Base-by-base conservation (phyloP, 352 stramenopile species). In the Phytophthora cryptogea region DNA sequence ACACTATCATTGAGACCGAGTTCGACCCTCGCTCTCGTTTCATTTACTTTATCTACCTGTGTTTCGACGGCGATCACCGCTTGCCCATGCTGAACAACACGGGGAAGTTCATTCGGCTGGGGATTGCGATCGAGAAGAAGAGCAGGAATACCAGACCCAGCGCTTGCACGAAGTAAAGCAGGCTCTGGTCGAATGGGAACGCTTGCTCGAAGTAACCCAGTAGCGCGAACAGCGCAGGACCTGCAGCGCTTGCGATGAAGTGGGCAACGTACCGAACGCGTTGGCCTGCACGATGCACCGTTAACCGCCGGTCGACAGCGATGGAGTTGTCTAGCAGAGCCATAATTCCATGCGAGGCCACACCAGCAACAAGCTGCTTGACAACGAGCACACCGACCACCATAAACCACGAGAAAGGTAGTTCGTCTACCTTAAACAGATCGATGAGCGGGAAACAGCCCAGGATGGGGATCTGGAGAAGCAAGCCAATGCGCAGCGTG, bases 61-160 rank as follows among this genome's bases (percentile, higher is more conserved):
- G 40, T 53, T 36, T 46, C 42, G 27, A 20, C 47, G 59, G 36
- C 16, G 28, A 57, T 87, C 61, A 92, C 65, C 83, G 66, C 61
- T 92, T 92, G 8, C 76, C 82, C 82, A 90, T 89, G 46, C 78
- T 77, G 43, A 93, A 90, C 8, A 93, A 68, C 68, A 89, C 72
- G 3, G 84, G 84, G 39, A 93, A 93, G 45, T 93, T 93, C 72
- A 93, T 76, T 36, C 84, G 77, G 33, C 76, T 90, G 3, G 84
- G 84, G 48, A 93, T 90, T 26, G 85, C 65, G 31, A 89, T 83
- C 8, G 84, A 89, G 54, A 93, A 90, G 32, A 91, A 64, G 4
- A 93, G 75, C 31, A 93, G 59, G 52, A 90, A 89, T 11, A 77
- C 61, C 28, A 93, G 63, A 0, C 80, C 82, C 26, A 90, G 63